A percentile compares a stretch with the other conserved stretches of the same genome.
Conservation (phyloP, 139 green algal genomes). For the Chlamydomonas sp. region DNA sequence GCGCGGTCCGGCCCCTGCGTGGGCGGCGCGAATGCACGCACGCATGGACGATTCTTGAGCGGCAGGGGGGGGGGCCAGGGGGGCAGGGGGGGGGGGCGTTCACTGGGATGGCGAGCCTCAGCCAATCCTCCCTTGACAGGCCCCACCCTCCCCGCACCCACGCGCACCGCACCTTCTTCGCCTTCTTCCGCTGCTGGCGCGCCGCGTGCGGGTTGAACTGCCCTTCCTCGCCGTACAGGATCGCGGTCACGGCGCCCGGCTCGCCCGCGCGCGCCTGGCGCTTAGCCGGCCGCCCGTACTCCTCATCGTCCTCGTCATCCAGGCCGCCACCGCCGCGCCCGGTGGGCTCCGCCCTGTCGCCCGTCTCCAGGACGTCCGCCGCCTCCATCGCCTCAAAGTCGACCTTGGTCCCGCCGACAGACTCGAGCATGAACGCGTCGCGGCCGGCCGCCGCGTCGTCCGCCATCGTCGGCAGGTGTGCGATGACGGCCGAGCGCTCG, state of each 20-base stretch:
- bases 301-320: conserved; percentile 15
- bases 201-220: conserved; percentile 75
- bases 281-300: conserved; percentile 13
- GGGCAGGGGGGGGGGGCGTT: too few relatives aligned
- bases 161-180: too few relatives aligned
- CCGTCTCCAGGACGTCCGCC: conserved; percentile 11
- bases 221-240: conserved; percentile 67
- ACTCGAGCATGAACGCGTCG: conserved; percentile 39
- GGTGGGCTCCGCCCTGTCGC: not conserved
- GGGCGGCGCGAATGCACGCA: too few relatives aligned
- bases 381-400: conserved; percentile 35
- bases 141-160: not conserved
- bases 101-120: conserved; percentile 22
- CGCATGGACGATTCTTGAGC: too few relatives aligned
- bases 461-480: conserved; percentile 52
- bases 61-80: not conserved
- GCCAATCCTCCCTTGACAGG: conserved; percentile 17
- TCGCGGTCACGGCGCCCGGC: too few relatives aligned
- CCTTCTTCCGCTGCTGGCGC: conserved; percentile 45
- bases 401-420: conserved; percentile 28
- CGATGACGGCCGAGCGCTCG: conserved; percentile 65
- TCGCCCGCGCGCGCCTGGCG: not conserved
- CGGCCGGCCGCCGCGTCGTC: conserved; percentile 16
- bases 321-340: too few relatives aligned
- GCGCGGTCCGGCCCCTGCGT: too few relatives aligned